Base-by-base conservation (phyloP, 2,329 filamentous ascomycete species). In the Penicillium vulpinum region DNA sequence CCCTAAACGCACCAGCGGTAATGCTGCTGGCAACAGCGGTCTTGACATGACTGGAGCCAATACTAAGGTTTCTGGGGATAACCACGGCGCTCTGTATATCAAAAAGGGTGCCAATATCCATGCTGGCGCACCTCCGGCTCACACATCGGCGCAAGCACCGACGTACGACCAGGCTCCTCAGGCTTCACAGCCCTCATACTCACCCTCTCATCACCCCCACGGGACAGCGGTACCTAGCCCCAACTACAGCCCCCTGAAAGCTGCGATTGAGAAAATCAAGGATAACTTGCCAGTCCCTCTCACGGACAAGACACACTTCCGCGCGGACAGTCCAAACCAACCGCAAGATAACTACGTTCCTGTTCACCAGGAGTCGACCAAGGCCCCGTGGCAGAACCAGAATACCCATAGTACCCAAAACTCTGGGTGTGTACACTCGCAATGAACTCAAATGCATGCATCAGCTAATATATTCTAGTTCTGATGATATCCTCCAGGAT, bases 1-100 rank as follows among this genome's bases (percentile, higher is more conserved):
- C 36, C 64, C 63, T 4, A 45, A 56, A 16, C 62, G 56, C 5
- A 48, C 28, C 6, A 58, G 52, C 9, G 67, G 67, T 2, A 70
- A 70, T 21, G 67, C 67, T 1, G 66, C 66, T 31, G 64, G 64
- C 9, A 66, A 67, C 0, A 1, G 54, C 0, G 64, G 64, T 1
- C 52, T 62, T 9, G 60, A 67, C 38, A 5, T 63, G 24, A 36
- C 40, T 4, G 64, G 63, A 15, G 56, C 57, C 16, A 46, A 66
- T 11, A 65, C 57, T 0, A 4, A 52, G 21, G 33, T 61, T n/a
- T 5, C 33, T 3, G 54, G 54, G n/a, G n/a, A n/a, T 1, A 47
- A 54, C 8, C 43, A 64, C n/a, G 63, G 64, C 18, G 64, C 64
- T 18, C 54, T 63, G 56, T 67, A 67, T 40, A 21, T 22, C 15